phyloP scores from a whole-genome alignment of 331 rosid species.

The Quercus lobata region DNA sequence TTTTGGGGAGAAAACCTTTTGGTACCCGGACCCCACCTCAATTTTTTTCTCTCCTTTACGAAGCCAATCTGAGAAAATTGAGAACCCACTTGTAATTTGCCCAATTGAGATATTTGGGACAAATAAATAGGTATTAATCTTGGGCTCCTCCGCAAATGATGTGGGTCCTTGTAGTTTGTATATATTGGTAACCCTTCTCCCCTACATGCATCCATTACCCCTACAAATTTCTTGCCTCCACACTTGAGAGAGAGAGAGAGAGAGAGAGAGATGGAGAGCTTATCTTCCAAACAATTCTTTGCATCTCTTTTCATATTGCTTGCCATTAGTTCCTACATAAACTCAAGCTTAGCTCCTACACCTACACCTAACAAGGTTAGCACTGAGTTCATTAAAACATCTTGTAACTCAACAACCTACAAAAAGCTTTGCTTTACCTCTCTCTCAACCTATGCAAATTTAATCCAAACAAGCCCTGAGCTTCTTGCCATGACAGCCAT shows the following conservation, averaged over 20 bases:
- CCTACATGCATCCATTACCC: neutral
- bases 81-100: neutral
- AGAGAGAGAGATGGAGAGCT: slow-evolving; percentile 27
- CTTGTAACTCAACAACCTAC: slow-evolving; percentile 64
- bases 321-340: neutral
- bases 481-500: slow-evolving; percentile 52
- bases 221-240: neutral
- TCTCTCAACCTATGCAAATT: slow-evolving; percentile 47
- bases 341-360: slow-evolving; percentile 12
- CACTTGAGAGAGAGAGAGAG: neutral
- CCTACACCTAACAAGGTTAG: slow-evolving; percentile 18
- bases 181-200: neutral
- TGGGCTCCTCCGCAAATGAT: neutral
- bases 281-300: slow-evolving; percentile 23
- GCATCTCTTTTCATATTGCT: slow-evolving; percentile 18
- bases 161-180: neutral
- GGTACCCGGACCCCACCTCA: too few relatives aligned
- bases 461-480: slow-evolving; percentile 50
- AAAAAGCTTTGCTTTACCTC: slow-evolving; percentile 62
- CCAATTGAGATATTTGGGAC: neutral
- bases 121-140: neutral
- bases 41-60: too few relatives aligned
- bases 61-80: neutral
- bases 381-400: slow-evolving; percentile 55
- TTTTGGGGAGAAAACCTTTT: too few relatives aligned